Evolutionary conservation across 768 basidiomycete genomes (phyloP), one percentile per base, ranked within the genome.

Genomic region (Epithele typhae): DNA sequence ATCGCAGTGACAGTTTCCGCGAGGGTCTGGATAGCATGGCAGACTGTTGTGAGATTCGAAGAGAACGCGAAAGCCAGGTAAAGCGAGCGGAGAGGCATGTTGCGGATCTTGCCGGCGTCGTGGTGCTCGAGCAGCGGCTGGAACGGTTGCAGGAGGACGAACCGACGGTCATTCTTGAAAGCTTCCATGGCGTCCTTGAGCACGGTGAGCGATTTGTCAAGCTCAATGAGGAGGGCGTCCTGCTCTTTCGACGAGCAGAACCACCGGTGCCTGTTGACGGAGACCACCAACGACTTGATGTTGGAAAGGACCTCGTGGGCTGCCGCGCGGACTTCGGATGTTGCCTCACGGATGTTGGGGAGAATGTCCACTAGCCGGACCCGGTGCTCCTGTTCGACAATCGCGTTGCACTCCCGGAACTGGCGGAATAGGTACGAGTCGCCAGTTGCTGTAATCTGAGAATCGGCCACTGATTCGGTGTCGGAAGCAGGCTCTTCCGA

Each of bases 11-110:
- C 58, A 1, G 59, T 49, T 39, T 69, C 67, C 37, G 72, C 55
- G 25, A 76, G 59, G 2, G 53, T 54, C 18, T 71, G 49, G 37
- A 75, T 56, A 0, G 63, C 64, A 21, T 70, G 59, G 37, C 64
- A 62, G 33, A 69, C 69, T 34, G 63, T 56, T 17, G 73, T 54
- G 18, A 80, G 58, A 52, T 70, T 72, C 37, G 74, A 62, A 15
- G 70, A 68, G 51, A 78, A 77, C 21, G 77, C 74, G 58, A 75
- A 75, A 39, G 75, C 66, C 24, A 75, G 48, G 58, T 76, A 75
- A 10, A 82, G 67, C n/a, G 69, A 64, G 17, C 68, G 62, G 32
- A 68, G 59, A 8, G 71, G 69, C 10, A 63, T 40, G 36, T 45
- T 43, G 33, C 43, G 47, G 32, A 42, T 9, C 9, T 21, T 22